Conservation (phyloP, 1,139 yeast species). For the Nakaseomyces delphensis region DNA sequence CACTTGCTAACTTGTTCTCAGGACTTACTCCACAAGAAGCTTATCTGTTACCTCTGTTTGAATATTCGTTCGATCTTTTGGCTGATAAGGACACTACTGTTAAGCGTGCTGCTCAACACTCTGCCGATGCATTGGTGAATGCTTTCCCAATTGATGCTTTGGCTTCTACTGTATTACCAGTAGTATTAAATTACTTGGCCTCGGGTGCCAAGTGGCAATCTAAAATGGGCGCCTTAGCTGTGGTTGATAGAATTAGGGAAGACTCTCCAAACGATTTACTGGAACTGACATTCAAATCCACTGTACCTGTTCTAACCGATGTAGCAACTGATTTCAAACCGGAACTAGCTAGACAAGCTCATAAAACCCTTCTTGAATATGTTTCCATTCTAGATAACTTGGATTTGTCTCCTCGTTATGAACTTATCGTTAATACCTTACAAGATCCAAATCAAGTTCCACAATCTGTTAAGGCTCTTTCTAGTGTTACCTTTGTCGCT, state of each 20-base stretch:
- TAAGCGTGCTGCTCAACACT: constrained; percentile 68
- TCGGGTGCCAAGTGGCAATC: constrained; percentile 89
- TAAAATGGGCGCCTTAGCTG: constrained; percentile 68
- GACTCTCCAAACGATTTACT: constrained; percentile 80
- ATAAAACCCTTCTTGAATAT: constrained; percentile 56
- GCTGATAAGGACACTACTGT: constrained; percentile 86
- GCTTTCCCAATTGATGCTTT: constrained; percentile 74
- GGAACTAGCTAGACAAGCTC: constrained; percentile 82
- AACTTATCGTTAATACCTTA: constrained; percentile 76
- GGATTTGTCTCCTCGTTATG: constrained; percentile 81
- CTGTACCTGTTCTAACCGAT: constrained; percentile 80
- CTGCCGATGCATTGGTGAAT: constrained; percentile 59
- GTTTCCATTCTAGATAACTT: constrained; percentile 83
- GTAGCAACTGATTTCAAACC: constrained; percentile 94
- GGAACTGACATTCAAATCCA: constrained; percentile 68
- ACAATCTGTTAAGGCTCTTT: constrained; percentile 77
- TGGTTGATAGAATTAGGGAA: constrained; percentile 64
- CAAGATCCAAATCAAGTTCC: constrained; percentile 86
- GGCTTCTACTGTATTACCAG: constrained; percentile 58
- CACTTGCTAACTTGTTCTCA: constrained; percentile 56
- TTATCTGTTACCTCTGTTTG: constrained; percentile 51
- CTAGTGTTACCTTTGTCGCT: constrained; percentile 94
- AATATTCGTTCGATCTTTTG: constrained; percentile 51
- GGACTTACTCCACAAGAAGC: constrained; percentile 62
- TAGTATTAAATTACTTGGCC: constrained; percentile 55